Percentiles rank a stretch among this genome's conserved stretches.
phyloP scores from a whole-genome alignment of 768 basidiomycete species.

The Naganishia friedmannii region DNA sequence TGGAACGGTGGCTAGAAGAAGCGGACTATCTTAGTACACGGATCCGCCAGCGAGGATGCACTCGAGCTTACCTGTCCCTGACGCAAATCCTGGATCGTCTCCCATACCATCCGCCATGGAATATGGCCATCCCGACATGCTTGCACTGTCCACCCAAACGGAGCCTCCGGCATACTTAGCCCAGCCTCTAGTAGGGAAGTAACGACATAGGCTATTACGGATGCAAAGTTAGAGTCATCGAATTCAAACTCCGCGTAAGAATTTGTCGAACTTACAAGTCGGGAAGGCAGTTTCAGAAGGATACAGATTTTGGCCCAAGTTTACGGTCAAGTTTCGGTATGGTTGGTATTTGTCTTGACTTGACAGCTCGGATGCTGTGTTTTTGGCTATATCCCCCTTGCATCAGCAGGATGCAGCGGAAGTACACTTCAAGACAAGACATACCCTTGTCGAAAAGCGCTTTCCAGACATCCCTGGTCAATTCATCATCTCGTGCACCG shows the following conservation, averaged over 20 bases:
- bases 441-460: constrained; percentile 24
- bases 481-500: constrained; percentile 25
- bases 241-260: not conserved
- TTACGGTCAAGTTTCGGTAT: constrained; percentile 21
- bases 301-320: constrained; percentile 24
- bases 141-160: constrained; percentile 12
- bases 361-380: constrained; percentile 5
- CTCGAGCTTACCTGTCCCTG: constrained; percentile 25
- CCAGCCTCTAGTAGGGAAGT: constrained; percentile 15
- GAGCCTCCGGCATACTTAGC: not conserved
- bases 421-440: not conserved
- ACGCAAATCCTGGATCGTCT: constrained; percentile 17
- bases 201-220: constrained; percentile 13
- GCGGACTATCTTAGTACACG: too few relatives aligned
- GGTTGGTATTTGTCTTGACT: constrained; percentile 21
- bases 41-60: too few relatives aligned
- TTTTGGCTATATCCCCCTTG: not conserved
- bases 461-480: constrained; percentile 30
- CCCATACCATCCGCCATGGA: constrained; percentile 24
- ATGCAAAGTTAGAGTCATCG: not conserved
- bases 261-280: constrained; percentile 12
- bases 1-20: constrained; percentile 22
- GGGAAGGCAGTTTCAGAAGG: constrained; percentile 29
- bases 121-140: constrained; percentile 20
- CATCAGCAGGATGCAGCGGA: not conserved